A percentile compares a stretch with the other conserved stretches of the same genome.
Conservation (phyloP, 257 asterid species). For the Jacaranda copaia region DNA sequence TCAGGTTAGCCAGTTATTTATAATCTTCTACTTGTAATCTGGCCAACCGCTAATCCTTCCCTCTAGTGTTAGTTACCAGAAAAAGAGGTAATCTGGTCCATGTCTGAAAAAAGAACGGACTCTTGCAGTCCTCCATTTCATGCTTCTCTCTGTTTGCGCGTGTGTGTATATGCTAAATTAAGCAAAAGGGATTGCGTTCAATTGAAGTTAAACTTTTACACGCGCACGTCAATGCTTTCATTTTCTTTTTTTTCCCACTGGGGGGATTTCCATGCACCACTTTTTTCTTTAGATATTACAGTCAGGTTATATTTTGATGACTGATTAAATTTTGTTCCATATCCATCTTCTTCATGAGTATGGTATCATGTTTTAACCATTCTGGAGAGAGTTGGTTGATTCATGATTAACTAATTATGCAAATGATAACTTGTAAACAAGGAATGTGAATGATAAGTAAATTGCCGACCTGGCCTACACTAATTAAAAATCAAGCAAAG, state of each 20-base stretch:
- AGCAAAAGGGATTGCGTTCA: too few species aligned
- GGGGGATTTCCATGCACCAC: not conserved
- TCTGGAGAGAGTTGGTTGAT: not conserved
- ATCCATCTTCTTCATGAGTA: not conserved
- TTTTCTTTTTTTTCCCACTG: not conserved
- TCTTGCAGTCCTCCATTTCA: not conserved
- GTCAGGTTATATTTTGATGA: not conserved
- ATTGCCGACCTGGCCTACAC: too few species aligned
- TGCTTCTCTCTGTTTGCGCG: not conserved
- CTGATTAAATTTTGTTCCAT: not conserved
- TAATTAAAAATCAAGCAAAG: not conserved
- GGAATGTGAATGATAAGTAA: too few species aligned
- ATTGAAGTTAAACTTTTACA: too few species aligned
- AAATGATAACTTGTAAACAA: not conserved
- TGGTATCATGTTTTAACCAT: not conserved
- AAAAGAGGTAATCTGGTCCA: not conserved
- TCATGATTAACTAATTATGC: not conserved
- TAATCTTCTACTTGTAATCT: not conserved
- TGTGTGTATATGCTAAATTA: too few species aligned
- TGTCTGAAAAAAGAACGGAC: not conserved
- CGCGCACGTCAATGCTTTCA: too few species aligned
- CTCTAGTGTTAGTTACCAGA: constrained; percentile 1
- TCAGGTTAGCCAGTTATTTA: constrained; percentile 59
- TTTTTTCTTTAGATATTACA: too few species aligned
- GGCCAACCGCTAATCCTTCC: constrained; percentile 16